Conservation (phyloP, 306 rosid genomes). For the Malus orientalis region DNA sequence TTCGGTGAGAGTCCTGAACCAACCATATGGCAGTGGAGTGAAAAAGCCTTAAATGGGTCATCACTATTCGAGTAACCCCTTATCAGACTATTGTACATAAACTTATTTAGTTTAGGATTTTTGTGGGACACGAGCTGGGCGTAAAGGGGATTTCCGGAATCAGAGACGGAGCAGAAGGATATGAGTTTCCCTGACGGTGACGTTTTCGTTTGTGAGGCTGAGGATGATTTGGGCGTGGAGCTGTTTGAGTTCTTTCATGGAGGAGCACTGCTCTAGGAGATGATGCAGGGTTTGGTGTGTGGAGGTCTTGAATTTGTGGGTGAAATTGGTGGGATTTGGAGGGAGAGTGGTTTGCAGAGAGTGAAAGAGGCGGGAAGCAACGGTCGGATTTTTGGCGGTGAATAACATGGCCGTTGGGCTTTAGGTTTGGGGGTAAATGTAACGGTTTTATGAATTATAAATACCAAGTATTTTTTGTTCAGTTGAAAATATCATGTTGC, state of each 20-base stretch:
- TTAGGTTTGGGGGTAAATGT: background rate
- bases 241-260: constrained; percentile 47
- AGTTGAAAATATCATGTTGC: background rate
- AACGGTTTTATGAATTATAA: background rate
- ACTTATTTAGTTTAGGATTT: constrained; percentile 48
- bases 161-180: constrained; percentile 31
- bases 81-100: constrained; percentile 65
- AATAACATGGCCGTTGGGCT: constrained; percentile 21
- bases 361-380: constrained; percentile 35
- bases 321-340: constrained; percentile 1
- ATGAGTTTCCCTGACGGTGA: constrained; percentile 44
- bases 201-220: constrained; percentile 29
- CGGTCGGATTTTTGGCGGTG: constrained; percentile 18
- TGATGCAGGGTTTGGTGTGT: constrained; percentile 47
- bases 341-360: constrained; percentile 3
- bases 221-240: constrained; percentile 61
- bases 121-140: constrained; percentile 46
- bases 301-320: constrained; percentile 34
- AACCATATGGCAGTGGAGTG: constrained; percentile 45
- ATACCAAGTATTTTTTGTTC: background rate
- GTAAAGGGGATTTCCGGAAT: constrained; percentile 33
- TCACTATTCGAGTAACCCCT: constrained; percentile 45
- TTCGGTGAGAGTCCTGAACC: constrained; percentile 44
- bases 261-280: constrained; percentile 43
- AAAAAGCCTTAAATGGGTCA: constrained; percentile 28